These are phyloP conservation scores for Colletotrichum salicis DNA, from an alignment of 2,329 filamentous ascomycete genomes.

Conservation along the genomic window DNA sequence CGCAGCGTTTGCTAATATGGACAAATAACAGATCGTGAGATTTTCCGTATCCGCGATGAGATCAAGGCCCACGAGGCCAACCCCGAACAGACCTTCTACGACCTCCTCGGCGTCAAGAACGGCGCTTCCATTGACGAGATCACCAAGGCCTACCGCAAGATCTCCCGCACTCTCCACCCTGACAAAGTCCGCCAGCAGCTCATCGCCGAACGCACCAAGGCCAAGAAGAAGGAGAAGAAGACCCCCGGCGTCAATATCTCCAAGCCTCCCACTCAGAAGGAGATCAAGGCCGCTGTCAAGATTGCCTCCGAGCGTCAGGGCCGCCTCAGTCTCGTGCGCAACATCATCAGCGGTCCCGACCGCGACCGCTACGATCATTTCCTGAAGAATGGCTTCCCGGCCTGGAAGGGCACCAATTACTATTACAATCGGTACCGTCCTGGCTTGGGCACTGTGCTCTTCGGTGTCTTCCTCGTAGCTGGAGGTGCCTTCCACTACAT, in stretches of 20 bases:
- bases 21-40: constrained; percentile 81
- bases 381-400: constrained; percentile 89
- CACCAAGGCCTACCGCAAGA: constrained; percentile 93
- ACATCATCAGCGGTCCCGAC: constrained; percentile 83
- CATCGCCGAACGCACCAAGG: constrained; percentile 73
- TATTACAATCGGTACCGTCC: constrained; percentile 96
- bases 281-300: constrained; percentile 83
- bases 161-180: constrained; percentile 84
- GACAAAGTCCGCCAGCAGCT: constrained; percentile 94
- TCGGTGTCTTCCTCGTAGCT: constrained; percentile 82
- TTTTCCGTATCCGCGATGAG: constrained; percentile 94
- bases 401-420: constrained; percentile 97
- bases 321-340: constrained; percentile 83
- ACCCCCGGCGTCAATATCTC: constrained; percentile 72
- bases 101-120: constrained; percentile 82
- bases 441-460: constrained; percentile 84
- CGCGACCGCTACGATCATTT: constrained; percentile 96
- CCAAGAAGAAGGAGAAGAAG: constrained; percentile 59
- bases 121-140: constrained; percentile 86
- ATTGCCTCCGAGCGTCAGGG: constrained; percentile 85
- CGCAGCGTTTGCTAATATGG: constrained; percentile 20
- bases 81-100: constrained; percentile 87
- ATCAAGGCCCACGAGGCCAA: constrained; percentile 77
- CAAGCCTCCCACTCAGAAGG: constrained; percentile 77
- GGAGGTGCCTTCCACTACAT: constrained; percentile 91